Percentiles rank a stretch among this genome's conserved stretches.
Evolutionary conservation across 352 stramenopile genomes (phyloP).

Genomic region (Pythium aristosporum): DNA sequence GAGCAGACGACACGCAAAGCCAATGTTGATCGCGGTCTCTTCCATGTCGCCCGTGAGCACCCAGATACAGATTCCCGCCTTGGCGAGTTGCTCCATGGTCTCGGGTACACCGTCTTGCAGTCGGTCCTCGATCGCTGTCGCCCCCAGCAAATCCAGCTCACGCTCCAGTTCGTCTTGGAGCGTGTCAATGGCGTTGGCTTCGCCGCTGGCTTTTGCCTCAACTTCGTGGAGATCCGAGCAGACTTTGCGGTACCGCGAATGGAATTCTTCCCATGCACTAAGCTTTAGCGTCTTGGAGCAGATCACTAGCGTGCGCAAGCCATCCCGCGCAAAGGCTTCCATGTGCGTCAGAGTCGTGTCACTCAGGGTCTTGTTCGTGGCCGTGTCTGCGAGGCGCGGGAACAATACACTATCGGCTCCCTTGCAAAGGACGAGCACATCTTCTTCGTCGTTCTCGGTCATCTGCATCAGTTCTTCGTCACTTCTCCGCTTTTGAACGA

Average conservation of each 20-base stretch:
- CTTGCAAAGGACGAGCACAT: conserved; percentile 78
- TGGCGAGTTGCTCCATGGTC: conserved; percentile 70
- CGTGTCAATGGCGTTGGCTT: conserved; percentile 60
- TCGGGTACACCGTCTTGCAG: conserved; percentile 83
- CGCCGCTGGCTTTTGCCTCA: conserved; percentile 58
- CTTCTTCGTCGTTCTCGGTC: conserved; percentile 65
- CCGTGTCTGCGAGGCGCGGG: conserved; percentile 52
- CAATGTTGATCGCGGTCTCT: conserved; percentile 90
- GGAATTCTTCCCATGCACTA: conserved; percentile 66
- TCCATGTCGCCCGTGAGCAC: conserved; percentile 89
- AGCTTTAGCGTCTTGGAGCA: conserved; percentile 57
- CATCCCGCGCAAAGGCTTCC: conserved; percentile 82
- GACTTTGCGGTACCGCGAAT: conserved; percentile 59
- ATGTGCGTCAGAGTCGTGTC: conserved; percentile 64
- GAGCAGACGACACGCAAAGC: conserved; percentile 79
- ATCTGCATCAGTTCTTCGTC: conserved; percentile 72
- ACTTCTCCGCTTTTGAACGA: conserved; percentile 71
- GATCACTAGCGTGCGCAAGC: conserved; percentile 87
- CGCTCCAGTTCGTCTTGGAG: conserved; percentile 81
- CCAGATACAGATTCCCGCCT: conserved; percentile 86
- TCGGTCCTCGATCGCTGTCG: conserved; percentile 86
- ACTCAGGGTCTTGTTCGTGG: conserved; percentile 40
- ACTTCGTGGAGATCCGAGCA: conserved; percentile 67
- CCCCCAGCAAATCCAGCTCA: conserved; percentile 73
- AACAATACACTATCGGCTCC: conserved; percentile 87